A percentile compares a stretch with the other conserved stretches of the same genome.
Evolutionary conservation across 1,139 yeast species (phyloP).

Genomic region (Blastobotrys malaysiensis): DNA sequence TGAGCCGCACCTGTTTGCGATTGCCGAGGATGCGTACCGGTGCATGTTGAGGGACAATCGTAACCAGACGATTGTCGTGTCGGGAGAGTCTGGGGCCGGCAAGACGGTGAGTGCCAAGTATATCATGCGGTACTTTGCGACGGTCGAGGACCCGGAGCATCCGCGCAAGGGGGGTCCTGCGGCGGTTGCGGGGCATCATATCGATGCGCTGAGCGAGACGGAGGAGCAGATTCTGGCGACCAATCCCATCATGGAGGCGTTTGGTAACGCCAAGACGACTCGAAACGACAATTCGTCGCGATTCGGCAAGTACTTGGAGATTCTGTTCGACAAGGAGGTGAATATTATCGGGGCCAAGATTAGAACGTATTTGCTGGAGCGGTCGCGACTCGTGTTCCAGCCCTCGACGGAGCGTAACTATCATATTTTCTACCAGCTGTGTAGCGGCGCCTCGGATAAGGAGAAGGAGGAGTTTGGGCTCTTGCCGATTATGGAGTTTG

Average conservation of each 20-base stretch:
- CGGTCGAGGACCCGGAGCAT: constrained; percentile 68
- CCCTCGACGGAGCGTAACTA: constrained; percentile 86
- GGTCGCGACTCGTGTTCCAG: constrained; percentile 92
- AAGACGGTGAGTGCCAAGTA: constrained; percentile 96
- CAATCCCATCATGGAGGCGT: constrained; percentile 97
- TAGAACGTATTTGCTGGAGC: constrained; percentile 85
- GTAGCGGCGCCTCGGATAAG: constrained; percentile 66
- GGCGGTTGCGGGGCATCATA: constrained; percentile 16
- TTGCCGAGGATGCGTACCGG: constrained; percentile 94
- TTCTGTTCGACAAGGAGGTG: constrained; percentile 66
- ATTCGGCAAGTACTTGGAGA: constrained; percentile 93
- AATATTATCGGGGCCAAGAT: constrained; percentile 92
- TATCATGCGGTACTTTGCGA: constrained; percentile 95
- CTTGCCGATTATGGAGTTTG: constrained; percentile 56
- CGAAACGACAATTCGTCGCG: constrained; percentile 97
- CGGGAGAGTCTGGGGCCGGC: constrained; percentile 99
- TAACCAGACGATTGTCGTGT: constrained; percentile 93
- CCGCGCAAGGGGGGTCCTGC: constrained; percentile 22
- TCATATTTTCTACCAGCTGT: constrained; percentile 88
- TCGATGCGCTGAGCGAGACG: constrained; percentile 78
- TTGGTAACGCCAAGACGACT: constrained; percentile 97
- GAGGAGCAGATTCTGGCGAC: constrained; percentile 96
- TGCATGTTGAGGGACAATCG: constrained; percentile 81
- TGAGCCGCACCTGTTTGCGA: constrained; percentile 95
- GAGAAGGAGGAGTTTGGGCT: constrained; percentile 57